Conservation (phyloP, 2,329 filamentous ascomycete species). For the Neofusicoccum umdonicola region DNA sequence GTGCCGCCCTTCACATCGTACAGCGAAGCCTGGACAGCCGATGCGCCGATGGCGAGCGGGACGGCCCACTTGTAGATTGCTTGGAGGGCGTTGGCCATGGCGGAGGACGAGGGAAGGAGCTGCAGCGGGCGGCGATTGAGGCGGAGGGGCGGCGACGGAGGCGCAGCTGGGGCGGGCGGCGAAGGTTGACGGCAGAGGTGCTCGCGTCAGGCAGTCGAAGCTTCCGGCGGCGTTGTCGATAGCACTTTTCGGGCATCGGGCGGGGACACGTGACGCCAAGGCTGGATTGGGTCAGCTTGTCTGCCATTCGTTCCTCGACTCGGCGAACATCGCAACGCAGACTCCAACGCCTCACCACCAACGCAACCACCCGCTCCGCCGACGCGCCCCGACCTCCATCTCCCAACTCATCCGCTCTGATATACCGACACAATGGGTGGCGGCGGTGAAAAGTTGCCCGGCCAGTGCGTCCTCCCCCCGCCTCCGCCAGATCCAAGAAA, state of each 20-base stretch:
- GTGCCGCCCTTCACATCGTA: conserved; percentile 97
- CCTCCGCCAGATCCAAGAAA: background rate
- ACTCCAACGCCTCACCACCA: background rate
- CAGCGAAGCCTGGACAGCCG: conserved; percentile 72
- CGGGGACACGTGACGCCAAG: conserved; percentile 18
- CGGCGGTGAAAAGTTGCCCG: conserved; percentile 22
- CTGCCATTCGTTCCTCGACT: conserved; percentile 10
- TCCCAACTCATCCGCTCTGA: background rate
- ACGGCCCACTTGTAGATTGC: conserved; percentile 68
- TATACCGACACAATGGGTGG: conserved; percentile 21
- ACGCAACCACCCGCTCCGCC: background rate
- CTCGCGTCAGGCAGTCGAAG: conserved; percentile 4
- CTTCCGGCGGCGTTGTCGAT: conserved; percentile 7
- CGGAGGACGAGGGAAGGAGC: background rate
- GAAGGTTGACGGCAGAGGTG: background rate
- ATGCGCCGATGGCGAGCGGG: conserved; percentile 67
- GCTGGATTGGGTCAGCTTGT: conserved; percentile 6
- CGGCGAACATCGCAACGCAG: conserved; percentile 13
- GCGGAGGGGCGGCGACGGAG: background rate
- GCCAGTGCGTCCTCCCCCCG: conserved; percentile 20
- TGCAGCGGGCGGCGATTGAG: background rate
- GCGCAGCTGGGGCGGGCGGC: background rate
- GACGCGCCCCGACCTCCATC: background rate
- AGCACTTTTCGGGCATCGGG: conserved; percentile 15
- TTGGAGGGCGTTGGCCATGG: conserved; percentile 31